Percentiles rank a stretch among this genome's conserved stretches.
Conservation (phyloP, 306 rosid genomes). For the Senna siamea region DNA sequence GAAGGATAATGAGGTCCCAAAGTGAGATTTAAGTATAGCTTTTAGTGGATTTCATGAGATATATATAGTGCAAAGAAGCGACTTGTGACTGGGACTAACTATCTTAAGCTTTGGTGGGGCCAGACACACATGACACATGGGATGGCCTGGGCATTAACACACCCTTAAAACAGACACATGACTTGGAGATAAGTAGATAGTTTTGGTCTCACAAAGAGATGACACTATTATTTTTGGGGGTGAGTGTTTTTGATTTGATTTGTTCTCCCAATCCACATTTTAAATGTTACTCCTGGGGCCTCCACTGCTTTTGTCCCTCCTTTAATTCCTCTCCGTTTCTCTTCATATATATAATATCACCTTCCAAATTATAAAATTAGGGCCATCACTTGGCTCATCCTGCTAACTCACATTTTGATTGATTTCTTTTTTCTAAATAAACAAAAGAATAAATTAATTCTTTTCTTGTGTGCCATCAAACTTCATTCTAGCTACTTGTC, state of each 20-base stretch:
- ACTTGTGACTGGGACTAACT: conserved; percentile 43
- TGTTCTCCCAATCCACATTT: conserved; percentile 2
- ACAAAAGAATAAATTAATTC: not conserved
- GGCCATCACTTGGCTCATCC: not conserved
- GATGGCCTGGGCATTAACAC: conserved; percentile 15
- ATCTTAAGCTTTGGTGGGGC: conserved; percentile 11
- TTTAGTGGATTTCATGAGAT: not conserved
- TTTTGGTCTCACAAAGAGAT: conserved; percentile 42
- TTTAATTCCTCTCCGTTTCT: not conserved
- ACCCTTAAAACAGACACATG: conserved; percentile 32
- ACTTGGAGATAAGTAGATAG: conserved; percentile 17
- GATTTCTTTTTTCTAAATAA: too few species aligned
- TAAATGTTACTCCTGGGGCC: not conserved
- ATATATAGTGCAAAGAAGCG: conserved; percentile 27
- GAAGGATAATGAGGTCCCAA: too few species aligned
- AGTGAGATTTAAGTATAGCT: not conserved
- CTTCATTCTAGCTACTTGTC: not conserved
- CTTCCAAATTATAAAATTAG: too few species aligned
- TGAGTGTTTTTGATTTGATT: not conserved
- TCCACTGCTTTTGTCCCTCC: not conserved
- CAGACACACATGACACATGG: conserved; percentile 31
- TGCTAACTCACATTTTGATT: not conserved
- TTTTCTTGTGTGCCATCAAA: not conserved
- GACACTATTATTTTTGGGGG: conserved; percentile 27
- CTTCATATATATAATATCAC: not conserved